phyloP scores from a whole-genome alignment of 2,329 filamentous ascomycete species.

The Aspergillus pseudoglaucus region DNA sequence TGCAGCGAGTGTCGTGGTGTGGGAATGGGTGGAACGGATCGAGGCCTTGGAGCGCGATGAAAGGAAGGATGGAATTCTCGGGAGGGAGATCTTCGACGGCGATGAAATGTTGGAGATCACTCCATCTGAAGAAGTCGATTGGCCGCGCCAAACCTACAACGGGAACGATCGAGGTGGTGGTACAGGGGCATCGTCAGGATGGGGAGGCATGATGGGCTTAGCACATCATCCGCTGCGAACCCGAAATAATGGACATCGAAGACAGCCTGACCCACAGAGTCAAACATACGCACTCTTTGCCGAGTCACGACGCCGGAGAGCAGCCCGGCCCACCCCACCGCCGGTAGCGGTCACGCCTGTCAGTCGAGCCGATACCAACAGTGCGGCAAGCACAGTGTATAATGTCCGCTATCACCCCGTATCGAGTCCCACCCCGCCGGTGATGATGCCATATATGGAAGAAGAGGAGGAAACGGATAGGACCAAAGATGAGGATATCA shows the following conservation, averaged over 20 bases:
- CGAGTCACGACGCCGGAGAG: slow-evolving; percentile 11
- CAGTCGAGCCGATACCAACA: slow-evolving; percentile 55
- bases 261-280: slow-evolving; percentile 13
- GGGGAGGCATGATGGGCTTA: slow-evolving; percentile 33
- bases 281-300: slow-evolving; percentile 9
- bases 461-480: slow-evolving; percentile 24
- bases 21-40: slow-evolving; percentile 96
- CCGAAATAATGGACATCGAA: slow-evolving; percentile 23
- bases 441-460: slow-evolving; percentile 28
- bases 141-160: slow-evolving; percentile 28
- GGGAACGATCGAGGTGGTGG: slow-evolving; percentile 35
- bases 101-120: slow-evolving; percentile 80
- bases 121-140: slow-evolving; percentile 52
- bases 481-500: slow-evolving; percentile 17
- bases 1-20: slow-evolving; percentile 90
- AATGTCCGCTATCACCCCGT: slow-evolving; percentile 56
- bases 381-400: slow-evolving; percentile 58
- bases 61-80: slow-evolving; percentile 86
- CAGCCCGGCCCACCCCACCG: slow-evolving; percentile 34
- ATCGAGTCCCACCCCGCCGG: slow-evolving; percentile 41
- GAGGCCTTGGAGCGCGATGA: slow-evolving; percentile 88
- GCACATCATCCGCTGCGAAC: slow-evolving; percentile 31
- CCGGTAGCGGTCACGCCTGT: slow-evolving; percentile 50
- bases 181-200: slow-evolving; percentile 30
- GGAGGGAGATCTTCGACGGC: slow-evolving; percentile 85